These are phyloP conservation scores for Onygenales sp. DNA, from an alignment of 2,329 filamentous ascomycete genomes.

Conservation along the genomic window DNA sequence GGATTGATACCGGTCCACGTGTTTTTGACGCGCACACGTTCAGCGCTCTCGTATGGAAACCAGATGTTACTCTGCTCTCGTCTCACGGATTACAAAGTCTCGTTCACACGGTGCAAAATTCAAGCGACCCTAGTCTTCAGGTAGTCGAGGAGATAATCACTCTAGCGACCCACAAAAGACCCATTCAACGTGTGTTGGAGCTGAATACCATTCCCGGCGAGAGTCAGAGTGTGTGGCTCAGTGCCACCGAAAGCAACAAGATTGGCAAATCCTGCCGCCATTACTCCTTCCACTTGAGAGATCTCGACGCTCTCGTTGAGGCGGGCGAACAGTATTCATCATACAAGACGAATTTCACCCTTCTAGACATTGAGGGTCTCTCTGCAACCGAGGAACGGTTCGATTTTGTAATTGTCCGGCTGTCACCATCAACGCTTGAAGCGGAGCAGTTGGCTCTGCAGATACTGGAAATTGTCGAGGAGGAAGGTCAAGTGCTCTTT, in stretches of 20 bases:
- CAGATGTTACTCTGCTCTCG: not conserved
- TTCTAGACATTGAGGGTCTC: not conserved
- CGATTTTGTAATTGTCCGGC: not conserved
- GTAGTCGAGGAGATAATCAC: not conserved
- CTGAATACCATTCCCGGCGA: not conserved
- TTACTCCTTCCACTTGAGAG: not conserved
- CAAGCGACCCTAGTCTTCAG: not conserved
- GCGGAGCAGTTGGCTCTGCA: not conserved
- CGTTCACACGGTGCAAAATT: not conserved
- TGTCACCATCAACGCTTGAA: not conserved
- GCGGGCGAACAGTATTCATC: not conserved
- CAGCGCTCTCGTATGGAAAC: not conserved
- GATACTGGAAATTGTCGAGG: not conserved
- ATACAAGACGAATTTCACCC: not conserved
- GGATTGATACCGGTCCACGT: not conserved
- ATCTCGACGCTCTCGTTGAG: not conserved
- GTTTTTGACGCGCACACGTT: not conserved
- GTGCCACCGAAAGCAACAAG: not conserved
- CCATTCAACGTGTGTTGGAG: not conserved
- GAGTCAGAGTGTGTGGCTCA: conserved; percentile 1
- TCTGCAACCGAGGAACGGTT: not conserved
- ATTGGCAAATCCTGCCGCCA: not conserved
- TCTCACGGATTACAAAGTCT: not conserved
- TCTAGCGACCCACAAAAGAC: not conserved
- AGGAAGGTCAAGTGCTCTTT: conserved; percentile 2